A percentile compares a stretch with the other conserved stretches of the same genome.
Conservation (phyloP, 805 yeast genomes). For the Saccharomycopsis sp. region DNA sequence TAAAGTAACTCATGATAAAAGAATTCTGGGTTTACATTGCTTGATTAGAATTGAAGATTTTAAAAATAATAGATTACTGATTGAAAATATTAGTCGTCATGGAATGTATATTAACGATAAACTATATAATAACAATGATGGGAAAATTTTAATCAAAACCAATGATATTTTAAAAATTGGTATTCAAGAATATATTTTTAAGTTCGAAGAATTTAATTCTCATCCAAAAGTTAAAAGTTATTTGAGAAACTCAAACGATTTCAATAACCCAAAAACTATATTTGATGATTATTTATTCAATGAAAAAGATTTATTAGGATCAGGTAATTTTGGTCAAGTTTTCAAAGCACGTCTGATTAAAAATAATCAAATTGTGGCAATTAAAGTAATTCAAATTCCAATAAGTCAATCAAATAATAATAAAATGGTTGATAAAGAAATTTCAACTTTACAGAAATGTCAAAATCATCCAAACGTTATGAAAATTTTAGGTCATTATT, state of each 20-base stretch:
- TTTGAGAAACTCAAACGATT: not conserved
- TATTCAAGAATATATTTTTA: too few species aligned
- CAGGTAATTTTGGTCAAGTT: slow-evolving; percentile 10
- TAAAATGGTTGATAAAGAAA: slow-evolving; percentile 5
- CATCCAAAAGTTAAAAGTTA: too few species aligned
- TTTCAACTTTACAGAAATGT: slow-evolving; percentile 6
- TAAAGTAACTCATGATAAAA: too few species aligned
- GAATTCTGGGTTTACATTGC: too few species aligned
- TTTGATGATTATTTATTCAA: slow-evolving; percentile 7
- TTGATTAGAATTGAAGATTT: too few species aligned
- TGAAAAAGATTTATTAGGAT: slow-evolving; percentile 6
- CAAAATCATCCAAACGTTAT: slow-evolving; percentile 13
- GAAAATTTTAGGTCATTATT: slow-evolving; percentile 7
- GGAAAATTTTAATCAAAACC: too few species aligned
- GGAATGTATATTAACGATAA: too few species aligned
- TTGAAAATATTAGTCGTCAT: too few species aligned
- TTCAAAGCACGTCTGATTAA: slow-evolving; percentile 1
- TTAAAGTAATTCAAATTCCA: slow-evolving; percentile 9
- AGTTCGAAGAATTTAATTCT: too few species aligned
- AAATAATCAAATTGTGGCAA: slow-evolving; percentile 4
- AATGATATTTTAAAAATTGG: too few species aligned
- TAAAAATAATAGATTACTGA: too few species aligned
- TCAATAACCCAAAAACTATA: not conserved
- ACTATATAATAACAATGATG: too few species aligned
- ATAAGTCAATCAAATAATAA: not conserved